Evolutionary conservation across 768 basidiomycete genomes (phyloP).

Genomic region (Podaxis sp.): DNA sequence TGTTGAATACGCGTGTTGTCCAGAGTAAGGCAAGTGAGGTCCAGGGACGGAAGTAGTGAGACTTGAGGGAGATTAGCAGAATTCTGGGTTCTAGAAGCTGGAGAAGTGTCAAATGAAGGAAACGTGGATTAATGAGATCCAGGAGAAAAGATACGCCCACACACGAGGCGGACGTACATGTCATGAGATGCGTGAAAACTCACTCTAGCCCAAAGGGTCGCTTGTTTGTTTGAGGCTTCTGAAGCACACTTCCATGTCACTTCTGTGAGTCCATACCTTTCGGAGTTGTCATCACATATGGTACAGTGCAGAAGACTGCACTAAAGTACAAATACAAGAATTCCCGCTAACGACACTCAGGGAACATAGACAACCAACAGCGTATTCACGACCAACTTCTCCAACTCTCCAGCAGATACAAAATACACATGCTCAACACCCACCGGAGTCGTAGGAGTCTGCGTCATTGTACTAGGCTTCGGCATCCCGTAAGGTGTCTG

Average conservation of each 20-base stretch:
- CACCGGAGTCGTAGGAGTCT: conserved; percentile 33
- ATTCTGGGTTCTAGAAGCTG: neutral
- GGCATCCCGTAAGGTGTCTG: neutral
- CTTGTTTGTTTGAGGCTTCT: neutral
- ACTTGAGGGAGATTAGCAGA: neutral
- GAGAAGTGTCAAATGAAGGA: neutral
- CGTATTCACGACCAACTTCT: conserved; percentile 75
- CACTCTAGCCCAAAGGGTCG: neutral
- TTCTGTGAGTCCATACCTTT: neutral
- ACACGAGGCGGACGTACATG: neutral
- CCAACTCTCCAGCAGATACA: conserved; percentile 58
- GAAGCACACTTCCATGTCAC: neutral
- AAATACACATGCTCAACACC: conserved; percentile 70
- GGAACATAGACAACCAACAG: conserved; percentile 68
- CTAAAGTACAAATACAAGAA: neutral
- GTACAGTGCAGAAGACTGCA: too few species aligned
- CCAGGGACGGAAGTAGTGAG: neutral
- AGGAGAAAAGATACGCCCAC: neutral
- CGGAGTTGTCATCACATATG: neutral
- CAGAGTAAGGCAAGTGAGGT: neutral
- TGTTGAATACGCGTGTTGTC: neutral
- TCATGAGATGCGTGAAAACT: neutral
- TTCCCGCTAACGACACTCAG: conserved; percentile 11
- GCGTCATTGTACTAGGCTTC: conserved; percentile 23
- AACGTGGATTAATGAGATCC: neutral